Percentiles rank a stretch among this genome's conserved stretches.
These are phyloP conservation scores for Acanthamoeba healyi DNA, from an alignment of 208 protist genomes.

Conservation along the genomic window DNA sequence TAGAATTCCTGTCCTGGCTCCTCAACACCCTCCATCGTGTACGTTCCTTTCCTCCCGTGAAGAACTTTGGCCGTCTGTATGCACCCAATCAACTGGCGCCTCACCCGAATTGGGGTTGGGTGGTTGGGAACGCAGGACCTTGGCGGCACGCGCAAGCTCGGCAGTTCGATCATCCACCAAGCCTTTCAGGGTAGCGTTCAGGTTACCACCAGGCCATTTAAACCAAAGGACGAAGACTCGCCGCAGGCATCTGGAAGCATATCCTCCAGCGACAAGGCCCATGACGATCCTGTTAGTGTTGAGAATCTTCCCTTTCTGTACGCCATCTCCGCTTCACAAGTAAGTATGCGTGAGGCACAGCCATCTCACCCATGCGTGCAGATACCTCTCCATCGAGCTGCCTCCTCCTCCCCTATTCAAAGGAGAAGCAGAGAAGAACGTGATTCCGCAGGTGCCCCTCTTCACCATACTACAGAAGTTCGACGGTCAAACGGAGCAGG, in stretches of 20 bases:
- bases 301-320: slow-evolving; percentile 53
- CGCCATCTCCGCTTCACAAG: background rate
- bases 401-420: slow-evolving; percentile 90
- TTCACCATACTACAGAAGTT: slow-evolving; percentile 88
- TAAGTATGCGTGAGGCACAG: background rate
- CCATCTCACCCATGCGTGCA: slow-evolving; percentile 39
- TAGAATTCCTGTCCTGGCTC: slow-evolving; percentile 91
- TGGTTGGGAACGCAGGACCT: background rate
- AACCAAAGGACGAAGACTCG: background rate
- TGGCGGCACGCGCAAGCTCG: background rate
- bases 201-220: slow-evolving; percentile 28
- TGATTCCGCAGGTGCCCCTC: slow-evolving; percentile 90
- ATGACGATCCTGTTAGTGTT: background rate
- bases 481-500: slow-evolving; percentile 81
- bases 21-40: slow-evolving; percentile 88
- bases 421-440: slow-evolving; percentile 87
- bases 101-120: too few relatives aligned
- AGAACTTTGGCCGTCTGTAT: background rate
- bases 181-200: slow-evolving; percentile 78
- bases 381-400: slow-evolving; percentile 89
- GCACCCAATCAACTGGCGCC: too few relatives aligned
- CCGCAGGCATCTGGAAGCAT: background rate
- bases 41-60: background rate
- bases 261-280: background rate
- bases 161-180: slow-evolving; percentile 83